Conservation (phyloP, 2,329 filamentous ascomycete genomes). For the Pseudogymnoascus sp. region DNA sequence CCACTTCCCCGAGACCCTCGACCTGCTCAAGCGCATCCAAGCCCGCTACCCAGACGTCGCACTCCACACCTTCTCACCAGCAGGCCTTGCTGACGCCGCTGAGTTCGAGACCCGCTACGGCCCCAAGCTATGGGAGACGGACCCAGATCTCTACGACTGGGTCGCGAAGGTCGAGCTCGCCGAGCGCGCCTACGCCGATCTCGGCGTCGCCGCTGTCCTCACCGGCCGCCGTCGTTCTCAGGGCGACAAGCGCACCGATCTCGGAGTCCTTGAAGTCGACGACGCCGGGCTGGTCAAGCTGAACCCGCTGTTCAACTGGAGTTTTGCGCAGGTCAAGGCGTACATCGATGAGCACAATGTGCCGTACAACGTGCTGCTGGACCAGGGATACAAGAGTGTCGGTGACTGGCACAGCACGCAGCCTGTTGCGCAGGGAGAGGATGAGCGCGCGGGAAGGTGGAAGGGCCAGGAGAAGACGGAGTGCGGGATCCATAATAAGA, state of each 20-base stretch:
- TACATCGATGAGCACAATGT: slow-evolving; percentile 84
- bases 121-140: slow-evolving; percentile 72
- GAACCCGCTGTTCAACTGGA: slow-evolving; percentile 94
- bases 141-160: slow-evolving; percentile 91
- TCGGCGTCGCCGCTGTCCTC: slow-evolving; percentile 82
- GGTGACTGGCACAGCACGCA: slow-evolving; percentile 97
- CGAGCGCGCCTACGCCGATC: slow-evolving; percentile 78
- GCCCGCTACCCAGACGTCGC: slow-evolving; percentile 69
- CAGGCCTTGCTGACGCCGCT: slow-evolving; percentile 60
- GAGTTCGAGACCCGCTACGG: slow-evolving; percentile 82
- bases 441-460: slow-evolving; percentile 94
- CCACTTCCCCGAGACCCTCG: slow-evolving; percentile 71
- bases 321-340: slow-evolving; percentile 77
- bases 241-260: slow-evolving; percentile 81
- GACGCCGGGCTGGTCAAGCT: slow-evolving; percentile 87
- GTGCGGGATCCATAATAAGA: slow-evolving; percentile 98
- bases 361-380: slow-evolving; percentile 86
- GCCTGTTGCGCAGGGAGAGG: slow-evolving; percentile 82
- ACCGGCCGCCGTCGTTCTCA: slow-evolving; percentile 89
- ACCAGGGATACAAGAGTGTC: slow-evolving; percentile 94
- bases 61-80: slow-evolving; percentile 85
- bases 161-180: slow-evolving; percentile 96
- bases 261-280: slow-evolving; percentile 88
- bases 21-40: slow-evolving; percentile 66
- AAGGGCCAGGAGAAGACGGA: slow-evolving; percentile 94